phyloP scores from a whole-genome alignment of 768 basidiomycete genomes.

The Auriscalpium microsporum region DNA sequence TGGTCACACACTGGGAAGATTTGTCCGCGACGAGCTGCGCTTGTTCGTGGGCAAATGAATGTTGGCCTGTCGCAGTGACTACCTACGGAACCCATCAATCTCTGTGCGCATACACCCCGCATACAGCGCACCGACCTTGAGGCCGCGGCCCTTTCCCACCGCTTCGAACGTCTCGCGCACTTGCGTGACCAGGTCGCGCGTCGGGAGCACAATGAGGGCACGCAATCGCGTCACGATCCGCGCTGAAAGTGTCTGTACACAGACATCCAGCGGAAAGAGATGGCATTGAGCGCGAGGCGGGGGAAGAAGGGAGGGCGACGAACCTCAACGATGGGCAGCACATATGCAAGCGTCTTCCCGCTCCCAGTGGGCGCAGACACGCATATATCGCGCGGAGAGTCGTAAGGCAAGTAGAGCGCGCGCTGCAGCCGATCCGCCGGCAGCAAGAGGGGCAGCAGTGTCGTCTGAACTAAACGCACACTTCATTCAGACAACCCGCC shows the following conservation, averaged over 20 bases:
- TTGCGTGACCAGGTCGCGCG: conserved; percentile 86
- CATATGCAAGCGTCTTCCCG: conserved; percentile 97
- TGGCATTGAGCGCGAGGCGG: background rate
- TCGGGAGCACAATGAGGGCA: conserved; percentile 86
- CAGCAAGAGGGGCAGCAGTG: conserved; percentile 76
- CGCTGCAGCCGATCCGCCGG: conserved; percentile 30
- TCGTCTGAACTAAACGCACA: conserved; percentile 67
- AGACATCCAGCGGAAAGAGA: background rate
- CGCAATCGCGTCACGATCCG: conserved; percentile 77
- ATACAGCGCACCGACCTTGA: conserved; percentile 50
- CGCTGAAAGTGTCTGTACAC: conserved; percentile 53
- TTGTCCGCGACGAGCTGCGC: conserved; percentile 61
- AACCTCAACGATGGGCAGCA: conserved; percentile 86
- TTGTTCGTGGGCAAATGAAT: conserved; percentile 91
- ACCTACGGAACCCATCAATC: conserved; percentile 28
- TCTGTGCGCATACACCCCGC: background rate
- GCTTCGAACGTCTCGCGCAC: conserved; percentile 89
- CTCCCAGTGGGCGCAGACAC: conserved; percentile 97
- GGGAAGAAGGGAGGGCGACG: conserved; percentile 2
- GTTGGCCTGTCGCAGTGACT: conserved; percentile 86
- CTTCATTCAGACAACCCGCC: background rate
- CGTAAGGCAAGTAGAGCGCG: conserved; percentile 56
- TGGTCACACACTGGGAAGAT: conserved; percentile 36
- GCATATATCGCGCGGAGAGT: conserved; percentile 72
- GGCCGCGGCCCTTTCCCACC: conserved; percentile 72